phyloP scores from a whole-genome alignment of 805 yeast genomes.

The Clavispora santaluciae region DNA sequence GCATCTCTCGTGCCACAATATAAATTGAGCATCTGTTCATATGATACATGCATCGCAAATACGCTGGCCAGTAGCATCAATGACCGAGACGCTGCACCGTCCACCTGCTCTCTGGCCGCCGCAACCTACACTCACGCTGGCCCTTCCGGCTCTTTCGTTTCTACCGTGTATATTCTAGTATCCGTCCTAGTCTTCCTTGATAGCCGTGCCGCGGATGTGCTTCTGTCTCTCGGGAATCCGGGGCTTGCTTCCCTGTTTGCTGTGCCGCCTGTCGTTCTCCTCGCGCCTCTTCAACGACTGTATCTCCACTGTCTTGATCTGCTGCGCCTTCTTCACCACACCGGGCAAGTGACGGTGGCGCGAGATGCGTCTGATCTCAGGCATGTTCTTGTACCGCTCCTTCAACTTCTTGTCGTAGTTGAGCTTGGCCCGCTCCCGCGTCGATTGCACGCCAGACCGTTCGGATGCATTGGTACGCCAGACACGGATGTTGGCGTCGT shows the following conservation, averaged over 20 bases:
- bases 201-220: slow-evolving; percentile 80
- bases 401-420: slow-evolving; percentile 91
- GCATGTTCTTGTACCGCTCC: slow-evolving; percentile 92
- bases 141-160: too few species aligned
- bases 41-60: too few species aligned
- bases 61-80: too few species aligned
- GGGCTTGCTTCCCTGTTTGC: slow-evolving; percentile 57
- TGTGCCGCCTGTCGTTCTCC: slow-evolving; percentile 75
- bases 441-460: slow-evolving; percentile 72
- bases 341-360: slow-evolving; percentile 91
- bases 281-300: slow-evolving; percentile 75
- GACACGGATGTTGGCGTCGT: slow-evolving; percentile 89
- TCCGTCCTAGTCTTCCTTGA: slow-evolving; percentile 36
- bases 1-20: too few species aligned
- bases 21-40: too few species aligned
- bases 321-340: slow-evolving; percentile 83
- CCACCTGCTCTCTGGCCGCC: too few species aligned
- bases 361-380: slow-evolving; percentile 84
- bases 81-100: too few species aligned
- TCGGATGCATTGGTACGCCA: slow-evolving; percentile 92
- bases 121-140: too few species aligned
- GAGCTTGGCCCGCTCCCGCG: slow-evolving; percentile 73
- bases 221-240: slow-evolving; percentile 72
- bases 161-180: not conserved
- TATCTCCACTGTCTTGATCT: slow-evolving; percentile 73